Conservation (phyloP, 805 yeast genomes). For the Myxozyma lipomycoides region DNA sequence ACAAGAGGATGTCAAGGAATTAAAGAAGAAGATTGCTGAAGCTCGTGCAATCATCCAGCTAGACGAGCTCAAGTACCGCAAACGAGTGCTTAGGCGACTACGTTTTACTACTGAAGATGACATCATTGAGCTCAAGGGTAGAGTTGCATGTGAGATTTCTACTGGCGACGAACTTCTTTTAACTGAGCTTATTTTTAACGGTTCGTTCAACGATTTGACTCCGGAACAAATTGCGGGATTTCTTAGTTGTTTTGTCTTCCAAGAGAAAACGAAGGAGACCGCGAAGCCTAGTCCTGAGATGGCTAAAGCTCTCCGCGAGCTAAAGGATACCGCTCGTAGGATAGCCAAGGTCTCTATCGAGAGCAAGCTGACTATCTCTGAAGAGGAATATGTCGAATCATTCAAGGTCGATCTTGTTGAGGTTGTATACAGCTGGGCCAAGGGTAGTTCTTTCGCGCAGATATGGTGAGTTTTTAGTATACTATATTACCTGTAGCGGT, state of each 20-base stretch:
- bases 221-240: conserved; percentile 92
- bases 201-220: conserved; percentile 82
- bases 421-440: conserved; percentile 94
- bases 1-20: conserved; percentile 52
- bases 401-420: conserved; percentile 95
- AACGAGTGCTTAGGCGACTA: conserved; percentile 84
- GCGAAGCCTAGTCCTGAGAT: conserved; percentile 84
- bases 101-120: conserved; percentile 86
- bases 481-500: not conserved
- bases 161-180: conserved; percentile 60
- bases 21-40: conserved; percentile 65
- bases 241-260: conserved; percentile 92
- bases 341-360: conserved; percentile 88
- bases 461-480: conserved; percentile 49
- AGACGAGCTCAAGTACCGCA: conserved; percentile 89
- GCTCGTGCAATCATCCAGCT: conserved; percentile 90
- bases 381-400: conserved; percentile 86
- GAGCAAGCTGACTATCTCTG: conserved; percentile 83
- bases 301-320: conserved; percentile 82
- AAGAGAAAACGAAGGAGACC: conserved; percentile 85
- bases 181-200: conserved; percentile 91
- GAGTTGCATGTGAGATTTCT: conserved; percentile 90
- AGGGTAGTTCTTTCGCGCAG: conserved; percentile 92
- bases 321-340: conserved; percentile 87
- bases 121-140: conserved; percentile 90